These are phyloP conservation scores for Didymella arachidicola DNA, from an alignment of 2,329 filamentous ascomycete genomes.

Conservation along the genomic window DNA sequence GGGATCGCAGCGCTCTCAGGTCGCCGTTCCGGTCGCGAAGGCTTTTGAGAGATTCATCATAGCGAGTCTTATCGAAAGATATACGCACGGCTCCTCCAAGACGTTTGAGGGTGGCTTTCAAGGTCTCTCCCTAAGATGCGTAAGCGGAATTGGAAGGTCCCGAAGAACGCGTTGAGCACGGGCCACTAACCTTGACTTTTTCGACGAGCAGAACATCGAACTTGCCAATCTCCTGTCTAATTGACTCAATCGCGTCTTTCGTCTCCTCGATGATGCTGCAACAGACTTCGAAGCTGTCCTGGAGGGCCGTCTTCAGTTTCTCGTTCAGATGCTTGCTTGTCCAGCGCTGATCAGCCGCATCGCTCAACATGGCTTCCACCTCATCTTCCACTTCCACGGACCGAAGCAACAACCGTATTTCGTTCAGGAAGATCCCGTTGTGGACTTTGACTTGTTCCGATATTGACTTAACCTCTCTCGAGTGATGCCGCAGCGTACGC, in stretches of 20 bases:
- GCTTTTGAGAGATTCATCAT: slow-evolving; percentile 22
- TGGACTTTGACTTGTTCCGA: slow-evolving; percentile 25
- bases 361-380: slow-evolving; percentile 29
- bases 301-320: slow-evolving; percentile 23
- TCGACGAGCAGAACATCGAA: slow-evolving; percentile 26
- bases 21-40: slow-evolving; percentile 33
- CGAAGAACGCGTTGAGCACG: background rate
- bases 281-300: slow-evolving; percentile 26
- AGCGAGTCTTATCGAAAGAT: slow-evolving; percentile 30
- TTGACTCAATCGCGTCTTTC: slow-evolving; percentile 19
- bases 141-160: background rate
- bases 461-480: slow-evolving; percentile 27
- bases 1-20: slow-evolving; percentile 26
- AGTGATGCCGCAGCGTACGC: slow-evolving; percentile 30
- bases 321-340: slow-evolving; percentile 27
- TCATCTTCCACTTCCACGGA: slow-evolving; percentile 26
- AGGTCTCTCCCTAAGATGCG: slow-evolving; percentile 22
- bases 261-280: slow-evolving; percentile 27
- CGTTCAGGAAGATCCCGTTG: slow-evolving; percentile 32
- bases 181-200: slow-evolving; percentile 25
- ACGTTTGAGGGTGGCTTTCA: slow-evolving; percentile 26
- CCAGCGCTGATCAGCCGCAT: slow-evolving; percentile 26
- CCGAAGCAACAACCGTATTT: slow-evolving; percentile 32
- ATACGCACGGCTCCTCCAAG: slow-evolving; percentile 23
- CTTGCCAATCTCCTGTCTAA: slow-evolving; percentile 25